phyloP scores from a whole-genome alignment of 2,329 filamentous ascomycete species.

The Xylaria sp. region DNA sequence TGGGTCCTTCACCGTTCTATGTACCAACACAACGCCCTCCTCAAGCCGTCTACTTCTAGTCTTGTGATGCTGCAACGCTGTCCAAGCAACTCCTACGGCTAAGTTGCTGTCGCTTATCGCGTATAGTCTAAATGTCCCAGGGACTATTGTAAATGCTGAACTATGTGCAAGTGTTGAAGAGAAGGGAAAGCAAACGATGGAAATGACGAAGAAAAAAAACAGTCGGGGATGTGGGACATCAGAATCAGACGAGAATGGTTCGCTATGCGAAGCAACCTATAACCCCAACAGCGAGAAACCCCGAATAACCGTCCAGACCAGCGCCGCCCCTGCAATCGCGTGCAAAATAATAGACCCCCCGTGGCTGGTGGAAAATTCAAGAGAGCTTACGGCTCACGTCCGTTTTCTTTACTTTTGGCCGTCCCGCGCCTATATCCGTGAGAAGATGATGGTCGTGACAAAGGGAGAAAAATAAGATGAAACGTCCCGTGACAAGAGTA shows the following conservation, averaged over 20 bases:
- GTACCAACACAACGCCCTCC: slow-evolving; percentile 26
- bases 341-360: slow-evolving; percentile 1
- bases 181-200: neutral
- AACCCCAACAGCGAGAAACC: neutral
- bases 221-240: neutral
- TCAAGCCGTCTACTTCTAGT: slow-evolving; percentile 27
- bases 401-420: slow-evolving; percentile 22
- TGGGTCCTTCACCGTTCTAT: slow-evolving; percentile 28
- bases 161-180: slow-evolving; percentile 15
- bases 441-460: slow-evolving; percentile 28
- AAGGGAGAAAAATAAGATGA: slow-evolving; percentile 30
- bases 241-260: slow-evolving; percentile 9
- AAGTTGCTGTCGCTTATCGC: slow-evolving; percentile 30
- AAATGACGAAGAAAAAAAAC: neutral
- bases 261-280: slow-evolving; percentile 19
- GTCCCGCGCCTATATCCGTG: slow-evolving; percentile 22
- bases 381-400: slow-evolving; percentile 9
- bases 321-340: slow-evolving; percentile 11
- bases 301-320: slow-evolving; percentile 17
- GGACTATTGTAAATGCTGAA: slow-evolving; percentile 24
- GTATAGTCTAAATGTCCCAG: slow-evolving; percentile 30
- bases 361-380: slow-evolving; percentile 3
- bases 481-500: slow-evolving; percentile 27
- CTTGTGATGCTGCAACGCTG: slow-evolving; percentile 31
- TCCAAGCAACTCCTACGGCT: slow-evolving; percentile 25